Conservation (phyloP, 306 rosid species). For the Prunus davidiana region DNA sequence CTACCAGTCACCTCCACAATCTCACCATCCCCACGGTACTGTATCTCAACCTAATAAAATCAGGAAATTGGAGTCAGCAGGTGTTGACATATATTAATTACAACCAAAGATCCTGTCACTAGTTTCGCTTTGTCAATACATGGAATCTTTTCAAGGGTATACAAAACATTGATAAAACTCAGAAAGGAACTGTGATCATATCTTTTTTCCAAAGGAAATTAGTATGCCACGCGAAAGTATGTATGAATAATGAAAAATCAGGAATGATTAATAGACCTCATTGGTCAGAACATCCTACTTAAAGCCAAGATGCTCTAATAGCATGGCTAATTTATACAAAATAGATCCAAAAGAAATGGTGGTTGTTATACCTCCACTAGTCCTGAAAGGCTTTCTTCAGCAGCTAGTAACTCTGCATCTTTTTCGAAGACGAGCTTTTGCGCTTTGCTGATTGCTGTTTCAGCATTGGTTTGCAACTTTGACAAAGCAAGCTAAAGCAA, state of each 20-base stretch:
- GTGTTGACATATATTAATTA: not conserved
- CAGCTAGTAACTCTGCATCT: slow-evolving; percentile 64
- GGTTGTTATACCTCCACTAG: slow-evolving; percentile 69
- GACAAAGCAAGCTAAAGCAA: slow-evolving; percentile 69
- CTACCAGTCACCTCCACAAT: slow-evolving; percentile 89
- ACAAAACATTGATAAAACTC: not conserved
- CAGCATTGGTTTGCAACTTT: slow-evolving; percentile 73
- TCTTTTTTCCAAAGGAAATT: not conserved
- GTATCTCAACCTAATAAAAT: slow-evolving; percentile 63
- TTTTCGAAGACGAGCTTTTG: slow-evolving; percentile 65
- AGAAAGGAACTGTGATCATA: not conserved
- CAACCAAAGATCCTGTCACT: not conserved
- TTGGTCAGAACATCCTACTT: slow-evolving; percentile 5
- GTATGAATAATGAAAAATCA: not conserved
- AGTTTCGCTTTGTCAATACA: not conserved
- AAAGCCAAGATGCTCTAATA: slow-evolving; percentile 23
- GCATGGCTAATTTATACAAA: not conserved
- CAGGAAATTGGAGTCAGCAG: slow-evolving; percentile 26
- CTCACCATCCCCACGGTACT: slow-evolving; percentile 65
- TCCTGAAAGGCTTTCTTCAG: slow-evolving; percentile 84
- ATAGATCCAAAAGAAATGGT: slow-evolving; percentile 22
- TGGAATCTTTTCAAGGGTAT: not conserved
- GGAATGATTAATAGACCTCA: not conserved
- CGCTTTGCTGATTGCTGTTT: slow-evolving; percentile 66
- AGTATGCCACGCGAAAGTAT: not conserved